A percentile compares a stretch with the other conserved stretches of the same genome.
These are phyloP conservation scores for Paecilomyces fulvus DNA, from an alignment of 2,329 filamentous ascomycete species.

Conservation along the genomic window DNA sequence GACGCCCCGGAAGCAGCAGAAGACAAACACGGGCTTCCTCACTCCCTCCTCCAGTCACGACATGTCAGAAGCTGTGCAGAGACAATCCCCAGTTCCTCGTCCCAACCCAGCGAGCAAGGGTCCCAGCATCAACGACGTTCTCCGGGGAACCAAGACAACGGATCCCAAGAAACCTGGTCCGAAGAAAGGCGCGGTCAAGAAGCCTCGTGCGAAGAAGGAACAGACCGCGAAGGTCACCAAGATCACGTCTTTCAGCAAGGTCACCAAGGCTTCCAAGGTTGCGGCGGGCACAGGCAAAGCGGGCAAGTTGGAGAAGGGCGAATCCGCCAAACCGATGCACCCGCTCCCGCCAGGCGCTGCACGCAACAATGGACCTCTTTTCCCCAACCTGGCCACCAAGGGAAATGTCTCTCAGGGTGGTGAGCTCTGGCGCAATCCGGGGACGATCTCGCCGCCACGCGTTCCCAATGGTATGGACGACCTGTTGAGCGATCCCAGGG, in stretches of 20 bases:
- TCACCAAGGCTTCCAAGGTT: slow-evolving; percentile 22
- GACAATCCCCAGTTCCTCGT: slow-evolving; percentile 12
- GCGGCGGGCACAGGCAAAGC: slow-evolving; percentile 14
- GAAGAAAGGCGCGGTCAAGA: slow-evolving; percentile 16
- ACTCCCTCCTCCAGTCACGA: slow-evolving; percentile 38
- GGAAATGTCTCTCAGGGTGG: slow-evolving; percentile 2
- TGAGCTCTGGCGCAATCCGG: slow-evolving; percentile 5
- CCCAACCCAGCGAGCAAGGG: slow-evolving; percentile 25
- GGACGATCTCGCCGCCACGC: slow-evolving; percentile 10
- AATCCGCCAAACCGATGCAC: slow-evolving; percentile 24
- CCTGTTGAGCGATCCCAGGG: not conserved
- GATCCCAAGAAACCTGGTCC: slow-evolving; percentile 9
- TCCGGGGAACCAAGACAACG: slow-evolving; percentile 12
- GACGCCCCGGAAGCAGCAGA: slow-evolving; percentile 28
- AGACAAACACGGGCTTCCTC: slow-evolving; percentile 25
- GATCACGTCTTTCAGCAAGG: slow-evolving; percentile 25
- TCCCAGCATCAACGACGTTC: slow-evolving; percentile 16
- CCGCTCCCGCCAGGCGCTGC: slow-evolving; percentile 25
- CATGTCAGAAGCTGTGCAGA: slow-evolving; percentile 10
- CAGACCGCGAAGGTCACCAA: slow-evolving; percentile 16
- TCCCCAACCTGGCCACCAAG: slow-evolving; percentile 15
- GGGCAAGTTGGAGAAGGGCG: slow-evolving; percentile 16
- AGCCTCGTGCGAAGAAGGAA: slow-evolving; percentile 14
- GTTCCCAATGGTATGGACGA: slow-evolving; percentile 3
- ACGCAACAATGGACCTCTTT: slow-evolving; percentile 29